Percentiles rank a stretch among this genome's conserved stretches.
Evolutionary conservation across 768 basidiomycete species (phyloP).

Genomic region (Lactarius sanguifluus): DNA sequence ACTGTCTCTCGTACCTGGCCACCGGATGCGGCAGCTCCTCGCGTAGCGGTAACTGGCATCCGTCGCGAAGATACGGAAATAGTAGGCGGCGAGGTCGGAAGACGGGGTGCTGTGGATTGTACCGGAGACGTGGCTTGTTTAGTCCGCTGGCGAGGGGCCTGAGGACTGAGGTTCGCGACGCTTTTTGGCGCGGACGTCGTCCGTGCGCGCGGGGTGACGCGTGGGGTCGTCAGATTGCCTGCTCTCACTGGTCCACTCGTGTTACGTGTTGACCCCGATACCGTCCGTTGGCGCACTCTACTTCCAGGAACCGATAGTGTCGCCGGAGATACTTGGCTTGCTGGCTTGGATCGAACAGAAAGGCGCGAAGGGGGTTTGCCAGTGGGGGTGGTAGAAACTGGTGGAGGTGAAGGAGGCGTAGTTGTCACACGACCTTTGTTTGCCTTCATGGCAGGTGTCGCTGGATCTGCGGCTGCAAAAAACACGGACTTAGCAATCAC

Average conservation of each 20-base stretch:
- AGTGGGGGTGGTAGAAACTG: constrained; percentile 5
- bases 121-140: constrained; percentile 20
- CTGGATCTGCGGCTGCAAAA: constrained; percentile 7
- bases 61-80: constrained; percentile 17
- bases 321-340: constrained; percentile 4
- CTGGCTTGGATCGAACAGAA: constrained; percentile 20
- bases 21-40: neutral
- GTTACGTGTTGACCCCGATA: constrained; percentile 21
- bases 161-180: constrained; percentile 8
- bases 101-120: constrained; percentile 5
- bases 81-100: constrained; percentile 4
- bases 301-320: constrained; percentile 20
- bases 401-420: constrained; percentile 11
- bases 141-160: constrained; percentile 15
- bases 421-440: constrained; percentile 7
- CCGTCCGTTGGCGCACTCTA: constrained; percentile 21
- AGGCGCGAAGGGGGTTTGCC: constrained; percentile 14
- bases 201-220: constrained; percentile 15
- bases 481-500: neutral
- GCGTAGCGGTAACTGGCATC: neutral
- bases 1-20: constrained; percentile 9
- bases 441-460: neutral
- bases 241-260: constrained; percentile 15
- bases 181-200: constrained; percentile 27
- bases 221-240: constrained; percentile 11